phyloP scores from a whole-genome alignment of 2,329 filamentous ascomycete species.

The Aspergillus japonicus region DNA sequence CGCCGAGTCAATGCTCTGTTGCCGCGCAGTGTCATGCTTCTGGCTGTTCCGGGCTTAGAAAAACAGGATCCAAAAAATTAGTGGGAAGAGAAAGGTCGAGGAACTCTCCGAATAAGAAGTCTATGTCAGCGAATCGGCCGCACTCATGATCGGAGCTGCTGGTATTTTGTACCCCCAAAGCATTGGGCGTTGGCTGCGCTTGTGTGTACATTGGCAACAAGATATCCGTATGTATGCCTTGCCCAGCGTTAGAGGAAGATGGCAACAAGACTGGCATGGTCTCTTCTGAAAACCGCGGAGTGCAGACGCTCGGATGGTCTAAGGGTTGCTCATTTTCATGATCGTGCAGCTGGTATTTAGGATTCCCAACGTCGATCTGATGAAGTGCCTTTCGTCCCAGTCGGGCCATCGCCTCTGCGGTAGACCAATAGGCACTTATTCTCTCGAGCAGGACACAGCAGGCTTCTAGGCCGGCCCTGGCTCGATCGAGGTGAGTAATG shows the following conservation, averaged over 20 bases:
- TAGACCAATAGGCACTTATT: conserved; percentile 39
- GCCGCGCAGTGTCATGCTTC: background rate
- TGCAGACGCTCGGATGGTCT: background rate
- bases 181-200: conserved; percentile 20
- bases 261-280: background rate
- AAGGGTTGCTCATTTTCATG: conserved; percentile 11
- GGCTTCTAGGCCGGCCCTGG: conserved; percentile 37
- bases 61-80: conserved; percentile 40
- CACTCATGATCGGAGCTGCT: conserved; percentile 46
- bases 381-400: conserved; percentile 39
- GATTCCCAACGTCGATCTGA: conserved; percentile 26
- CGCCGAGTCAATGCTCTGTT: background rate
- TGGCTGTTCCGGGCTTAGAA: conserved; percentile 15
- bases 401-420: conserved; percentile 43
- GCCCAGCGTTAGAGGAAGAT: background rate
- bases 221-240: background rate
- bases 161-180: conserved; percentile 45
- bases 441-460: conserved; percentile 38
- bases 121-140: conserved; percentile 34
- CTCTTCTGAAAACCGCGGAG: background rate
- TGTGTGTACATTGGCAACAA: background rate
- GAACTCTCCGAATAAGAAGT: conserved; percentile 37
- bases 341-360: conserved; percentile 12
- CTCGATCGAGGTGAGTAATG: conserved; percentile 38
- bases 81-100: conserved; percentile 37